phyloP scores from a whole-genome alignment of 345 rosid species.

The Stellera chamaejasme region DNA sequence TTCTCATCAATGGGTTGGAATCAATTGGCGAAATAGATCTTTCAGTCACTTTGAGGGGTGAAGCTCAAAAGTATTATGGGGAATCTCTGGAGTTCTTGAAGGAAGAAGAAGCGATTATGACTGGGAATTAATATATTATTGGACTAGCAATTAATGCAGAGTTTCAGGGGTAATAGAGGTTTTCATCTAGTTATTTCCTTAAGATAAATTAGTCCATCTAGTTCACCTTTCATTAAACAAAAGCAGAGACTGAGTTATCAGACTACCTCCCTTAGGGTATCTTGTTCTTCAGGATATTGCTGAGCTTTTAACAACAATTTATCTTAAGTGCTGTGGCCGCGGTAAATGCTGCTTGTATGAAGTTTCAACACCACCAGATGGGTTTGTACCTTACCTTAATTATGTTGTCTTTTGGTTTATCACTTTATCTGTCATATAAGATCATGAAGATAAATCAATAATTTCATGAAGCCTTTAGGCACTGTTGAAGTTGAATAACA shows the following conservation, averaged over 20 bases:
- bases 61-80: constrained; percentile 52
- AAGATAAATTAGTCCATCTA: too few species aligned
- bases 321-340: constrained; percentile 71
- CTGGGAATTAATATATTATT: neutral
- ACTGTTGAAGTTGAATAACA: too few species aligned
- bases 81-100: constrained; percentile 42
- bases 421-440: too few species aligned
- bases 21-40: constrained; percentile 30
- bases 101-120: constrained; percentile 28
- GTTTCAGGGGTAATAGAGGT: too few species aligned
- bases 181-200: too few species aligned
- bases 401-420: neutral
- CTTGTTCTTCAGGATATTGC: constrained; percentile 49
- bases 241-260: too few species aligned
- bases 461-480: too few species aligned
- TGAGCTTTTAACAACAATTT: constrained; percentile 68
- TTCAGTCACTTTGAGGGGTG: constrained; percentile 41
- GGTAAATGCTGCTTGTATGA: constrained; percentile 81
- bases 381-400: constrained; percentile 30
- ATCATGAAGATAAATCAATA: too few species aligned
- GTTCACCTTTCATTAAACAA: too few species aligned
- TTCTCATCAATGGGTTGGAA: constrained; percentile 53
- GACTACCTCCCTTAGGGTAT: too few species aligned
- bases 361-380: constrained; percentile 77
- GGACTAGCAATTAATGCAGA: neutral